Base-by-base conservation (phyloP, 2,329 filamentous ascomycete genomes). In the Zarea fungicola region DNA sequence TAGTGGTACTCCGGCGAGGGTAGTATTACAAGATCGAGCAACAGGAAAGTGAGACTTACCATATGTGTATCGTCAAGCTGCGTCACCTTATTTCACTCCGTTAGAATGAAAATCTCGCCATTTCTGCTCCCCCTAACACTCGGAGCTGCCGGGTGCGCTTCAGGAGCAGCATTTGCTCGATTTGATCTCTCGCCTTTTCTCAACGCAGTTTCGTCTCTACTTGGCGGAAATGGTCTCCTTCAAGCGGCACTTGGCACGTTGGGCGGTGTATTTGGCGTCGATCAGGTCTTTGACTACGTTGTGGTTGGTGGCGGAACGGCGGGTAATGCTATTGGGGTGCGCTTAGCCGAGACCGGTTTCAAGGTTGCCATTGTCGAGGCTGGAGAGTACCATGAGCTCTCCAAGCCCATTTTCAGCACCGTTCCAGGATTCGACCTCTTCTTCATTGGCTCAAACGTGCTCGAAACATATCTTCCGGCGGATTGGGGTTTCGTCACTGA, bases 401-500 rank as follows among this genome's bases (percentile, higher is more conserved):
- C 52, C 6, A 65, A 65, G 42, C 56, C 56, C 1, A 55, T 62
- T n/a, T 52, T 61, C 0, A 54, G 54, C 16, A 56, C 59, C 1
- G 51, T 59, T 0, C 63, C 61, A 1, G 56, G 53, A 13, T 52
- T 54, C 16, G 61, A 58, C 1, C 56, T 57, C 2, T 42, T 54
- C 2, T 58, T 55, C 11, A 54, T 54, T 11, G 60, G 60, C 11
- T 35, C 49, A 0, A 56, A 54, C 16, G 48, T 52, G 7, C 43
- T 57, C 3, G 59, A 62, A 40, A 52, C 53, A 0, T 50, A 54
- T 16, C 54, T 54, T 9, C 47, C 55, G 2, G 53, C 55, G 3
- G 60, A 62, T 21, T 62, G 55, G 57, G 64, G 37, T 57, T 69
- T 60, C 55, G 61, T 62, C 47, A 62, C 49, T 26, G 63, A 44